Percentiles rank a stretch among this genome's conserved stretches.
Conservation (phyloP, 2,329 filamentous ascomycete genomes). For the Claviceps pazoutovae region DNA sequence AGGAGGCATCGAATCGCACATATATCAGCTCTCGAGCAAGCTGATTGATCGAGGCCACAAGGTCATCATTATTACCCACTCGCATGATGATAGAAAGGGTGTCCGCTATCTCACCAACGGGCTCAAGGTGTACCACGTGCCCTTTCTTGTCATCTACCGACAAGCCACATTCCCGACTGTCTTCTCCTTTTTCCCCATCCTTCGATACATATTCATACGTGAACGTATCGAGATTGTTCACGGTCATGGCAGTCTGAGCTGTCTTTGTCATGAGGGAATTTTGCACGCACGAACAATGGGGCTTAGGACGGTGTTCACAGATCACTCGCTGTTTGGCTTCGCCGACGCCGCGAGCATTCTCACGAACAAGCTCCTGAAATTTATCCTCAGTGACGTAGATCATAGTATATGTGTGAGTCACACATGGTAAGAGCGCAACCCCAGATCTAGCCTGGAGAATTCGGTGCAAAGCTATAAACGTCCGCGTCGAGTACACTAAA, state of each 20-base stretch:
- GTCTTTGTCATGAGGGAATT: conserved; percentile 86
- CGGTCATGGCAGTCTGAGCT: conserved; percentile 89
- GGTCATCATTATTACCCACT: conserved; percentile 93
- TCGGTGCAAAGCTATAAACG: too few relatives aligned
- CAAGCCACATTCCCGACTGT: conserved; percentile 89
- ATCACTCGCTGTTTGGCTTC: conserved; percentile 95
- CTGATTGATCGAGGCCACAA: conserved; percentile 95
- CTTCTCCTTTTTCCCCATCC: conserved; percentile 97
- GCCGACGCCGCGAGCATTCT: conserved; percentile 91
- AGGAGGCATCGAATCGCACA: conserved; percentile 92
- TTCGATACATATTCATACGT: conserved; percentile 87
- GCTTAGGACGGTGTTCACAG: conserved; percentile 86
- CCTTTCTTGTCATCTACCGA: conserved; percentile 91
- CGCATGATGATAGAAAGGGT: conserved; percentile 80
- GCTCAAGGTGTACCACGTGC: conserved; percentile 95
- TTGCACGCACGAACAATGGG: conserved; percentile 94
- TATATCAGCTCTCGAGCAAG: conserved; percentile 94
- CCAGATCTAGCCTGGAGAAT: not conserved
- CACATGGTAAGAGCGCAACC: conserved; percentile 55
- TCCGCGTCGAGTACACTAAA: too few relatives aligned
- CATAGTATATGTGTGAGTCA: conserved; percentile 98
- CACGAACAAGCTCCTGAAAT: conserved; percentile 94
- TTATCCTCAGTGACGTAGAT: conserved; percentile 89
- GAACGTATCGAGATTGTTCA: conserved; percentile 96
- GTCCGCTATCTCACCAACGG: conserved; percentile 94